A percentile compares a stretch with the other conserved stretches of the same genome.
phyloP scores from a whole-genome alignment of 192 early-diverging fungal species.

The Entrophospora sp. region DNA sequence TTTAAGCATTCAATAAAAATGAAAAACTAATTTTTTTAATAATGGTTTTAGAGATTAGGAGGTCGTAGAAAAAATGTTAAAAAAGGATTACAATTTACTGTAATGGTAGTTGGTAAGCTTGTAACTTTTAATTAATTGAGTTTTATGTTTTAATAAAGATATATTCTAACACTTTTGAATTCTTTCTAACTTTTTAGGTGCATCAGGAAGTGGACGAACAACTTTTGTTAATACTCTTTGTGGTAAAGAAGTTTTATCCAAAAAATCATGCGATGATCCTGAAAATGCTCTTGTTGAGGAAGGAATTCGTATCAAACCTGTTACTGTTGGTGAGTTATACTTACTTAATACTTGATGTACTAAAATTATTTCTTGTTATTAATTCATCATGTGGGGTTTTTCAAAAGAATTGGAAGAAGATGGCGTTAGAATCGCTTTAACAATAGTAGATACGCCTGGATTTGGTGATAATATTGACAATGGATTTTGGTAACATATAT shows the following conservation, averaged over 20 bases:
- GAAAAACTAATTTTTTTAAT: too few species aligned
- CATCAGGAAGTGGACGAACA: slow-evolving; percentile 93
- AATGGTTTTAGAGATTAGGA: slow-evolving; percentile 19
- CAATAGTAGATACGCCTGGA: slow-evolving; percentile 97
- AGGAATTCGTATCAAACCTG: slow-evolving; percentile 79
- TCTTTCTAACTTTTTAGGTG: slow-evolving; percentile 39
- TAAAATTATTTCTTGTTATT: background rate
- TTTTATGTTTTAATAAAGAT: background rate
- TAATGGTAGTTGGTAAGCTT: slow-evolving; percentile 88
- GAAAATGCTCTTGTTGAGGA: slow-evolving; percentile 76
- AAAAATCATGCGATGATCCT: slow-evolving; percentile 53
- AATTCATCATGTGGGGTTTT: background rate
- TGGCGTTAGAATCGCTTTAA: slow-evolving; percentile 92
- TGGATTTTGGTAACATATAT: slow-evolving; percentile 63
- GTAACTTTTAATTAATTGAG: background rate
- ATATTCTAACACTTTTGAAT: background rate
- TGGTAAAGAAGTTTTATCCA: slow-evolving; percentile 63
- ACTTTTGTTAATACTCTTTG: slow-evolving; percentile 99
- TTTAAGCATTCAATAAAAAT: too few species aligned
- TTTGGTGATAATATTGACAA: slow-evolving; percentile 98
- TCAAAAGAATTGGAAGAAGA: slow-evolving; percentile 88
- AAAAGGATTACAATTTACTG: slow-evolving; percentile 92
- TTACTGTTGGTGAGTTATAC: slow-evolving; percentile 61
- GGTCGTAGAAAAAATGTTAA: slow-evolving; percentile 83
- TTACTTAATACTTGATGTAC: background rate